Base-by-base conservation (phyloP, 176 grass and related monocot genomes). In the Rhynchospora breviuscula region DNA sequence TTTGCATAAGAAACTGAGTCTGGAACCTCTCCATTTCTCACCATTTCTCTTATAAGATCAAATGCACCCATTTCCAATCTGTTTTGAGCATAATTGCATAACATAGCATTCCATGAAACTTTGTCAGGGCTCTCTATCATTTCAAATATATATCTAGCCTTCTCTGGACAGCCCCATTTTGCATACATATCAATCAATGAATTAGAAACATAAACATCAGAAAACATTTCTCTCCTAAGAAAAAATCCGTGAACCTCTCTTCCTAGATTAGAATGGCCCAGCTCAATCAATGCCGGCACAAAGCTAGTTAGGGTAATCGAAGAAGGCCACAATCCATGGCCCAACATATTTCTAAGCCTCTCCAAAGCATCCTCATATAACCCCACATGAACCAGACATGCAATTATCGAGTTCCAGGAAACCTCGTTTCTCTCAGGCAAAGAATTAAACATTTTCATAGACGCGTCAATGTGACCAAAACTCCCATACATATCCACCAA, bases 21-120 rank as follows among this genome's bases (percentile, higher is more conserved):
- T 46, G 92, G 92, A 8, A 29, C 82, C 83, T 90, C 84, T 12
- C 87, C 89, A 35, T 84, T 73, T 77, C 85, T 87, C 63, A 89
- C 88, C 95, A 98, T 94, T 33, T 90, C 73, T 8, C 61, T 79
- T 57, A 91, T 52, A 79, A 94, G 81, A 9, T 4, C 67, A 23
- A 98, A 81, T 0, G 92, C 92, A 56, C 91, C 87, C 10, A 21
- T 47, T 83, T 94, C 89, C 53, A 88, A 82, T 81, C 85, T 87
- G 79, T 94, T 94, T 61, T 93, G 92, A 53, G 88, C 80, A 53
- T 90, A 87, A 86, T 88, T 93, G 21, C 90, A 89, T 13, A 94
- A 90, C 92, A 98, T 91, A 46, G 95, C 81, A 85, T 94, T 98
- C 90, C 95, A 94, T 7, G 92, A 94, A 68, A 94, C 92, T 29